phyloP scores from a whole-genome alignment of 2,329 filamentous ascomycete genomes.

The Rosellinia necatrix region DNA sequence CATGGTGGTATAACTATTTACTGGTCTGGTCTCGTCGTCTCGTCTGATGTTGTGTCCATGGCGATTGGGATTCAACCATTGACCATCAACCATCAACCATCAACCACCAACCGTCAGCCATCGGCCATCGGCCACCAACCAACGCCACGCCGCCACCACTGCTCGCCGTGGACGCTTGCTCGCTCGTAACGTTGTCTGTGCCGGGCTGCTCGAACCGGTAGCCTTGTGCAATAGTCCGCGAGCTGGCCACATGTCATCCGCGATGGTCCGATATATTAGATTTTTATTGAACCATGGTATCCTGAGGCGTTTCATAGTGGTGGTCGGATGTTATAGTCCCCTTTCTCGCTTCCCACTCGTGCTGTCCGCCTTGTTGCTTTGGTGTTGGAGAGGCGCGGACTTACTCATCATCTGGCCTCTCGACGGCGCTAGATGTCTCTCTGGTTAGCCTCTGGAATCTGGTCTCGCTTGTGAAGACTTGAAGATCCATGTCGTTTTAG shows the following conservation, averaged over 20 bases:
- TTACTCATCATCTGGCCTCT: background rate
- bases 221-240: conserved; percentile 24
- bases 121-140: background rate
- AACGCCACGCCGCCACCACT: no score
- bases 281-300: conserved; percentile 10
- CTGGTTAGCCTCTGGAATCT: no score
- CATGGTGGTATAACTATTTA: no score
- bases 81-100: background rate
- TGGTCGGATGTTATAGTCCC: background rate
- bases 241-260: conserved; percentile 8
- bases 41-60: background rate
- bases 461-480: no score
- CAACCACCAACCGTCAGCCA: no score
- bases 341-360: background rate
- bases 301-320: conserved; percentile 10
- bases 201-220: background rate
- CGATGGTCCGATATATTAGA: background rate
- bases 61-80: background rate
- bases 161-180: background rate
- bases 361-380: background rate
- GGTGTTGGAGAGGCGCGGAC: conserved; percentile 9
- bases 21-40: no score
- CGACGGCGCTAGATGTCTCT: no score
- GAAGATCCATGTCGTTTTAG: conserved; percentile 10
- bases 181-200: background rate